Base-by-base conservation (phyloP, 1,284 basidiomycete species). In the Fistulinella cinereoalba region DNA sequence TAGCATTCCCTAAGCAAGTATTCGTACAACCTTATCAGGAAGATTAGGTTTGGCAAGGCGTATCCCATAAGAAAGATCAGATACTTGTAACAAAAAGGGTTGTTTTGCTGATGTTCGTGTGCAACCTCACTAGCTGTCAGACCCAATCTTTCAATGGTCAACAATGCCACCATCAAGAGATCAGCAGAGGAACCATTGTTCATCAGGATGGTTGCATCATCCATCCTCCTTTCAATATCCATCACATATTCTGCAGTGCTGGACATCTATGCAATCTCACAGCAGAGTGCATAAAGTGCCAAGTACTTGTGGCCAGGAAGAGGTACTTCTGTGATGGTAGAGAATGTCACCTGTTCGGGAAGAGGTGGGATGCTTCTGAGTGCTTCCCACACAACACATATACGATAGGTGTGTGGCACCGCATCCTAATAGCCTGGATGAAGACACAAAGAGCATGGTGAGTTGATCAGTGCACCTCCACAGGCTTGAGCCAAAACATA, bases 191-290 rank as follows among this genome's bases (percentile, higher is more conserved):
- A 37, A 3, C 41, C 47, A 19, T 50, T 27, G 9, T 19, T 37
- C 0, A 33, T 42, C 1, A 50, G 9, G 3, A 50, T 38, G 1
- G 13, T 16, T 1, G 28, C 25, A 1, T 34, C 12, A n/a, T 44
- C 47, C 24, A 21, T 29, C 42, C 38, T 49, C 27, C 46, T 43
- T 11, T 49, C 46, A 0, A 41, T 22, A 18, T 50, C 42, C 25
- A 22, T 34, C 18, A 50, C 2, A 2, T 41, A 41, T 13, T 51
- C 41, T 28, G 32, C 37, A 28, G 37, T 37, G 3, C 37, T 32
- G 10, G 46, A 47, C 41, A 43, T 36, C 46, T 25, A 47, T 1
- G 41, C 41, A 11, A 47, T 31, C 19, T 43, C 36, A 28, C 37
- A 47, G 12, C 41, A 47, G 9, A 47, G 37, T 18, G 37, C 36